Base-by-base conservation (phyloP, 345 rosid species). In the Citrus sp. region DNA sequence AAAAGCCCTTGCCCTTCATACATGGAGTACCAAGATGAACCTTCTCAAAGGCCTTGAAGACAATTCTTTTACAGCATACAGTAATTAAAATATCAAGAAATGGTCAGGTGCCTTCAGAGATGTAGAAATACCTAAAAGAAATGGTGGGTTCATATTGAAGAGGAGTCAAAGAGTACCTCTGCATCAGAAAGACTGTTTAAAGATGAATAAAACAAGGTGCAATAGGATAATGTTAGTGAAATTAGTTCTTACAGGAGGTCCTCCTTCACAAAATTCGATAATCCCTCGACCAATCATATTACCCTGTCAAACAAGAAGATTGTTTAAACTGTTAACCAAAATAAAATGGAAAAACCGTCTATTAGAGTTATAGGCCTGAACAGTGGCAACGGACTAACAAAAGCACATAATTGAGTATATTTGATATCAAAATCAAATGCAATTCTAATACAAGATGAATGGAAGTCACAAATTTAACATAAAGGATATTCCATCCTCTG, bases 261-360 rank as follows among this genome's bases (percentile, higher is more conserved):
- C 98, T 77, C 89, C 97, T 46, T 90, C 94, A 78, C 97, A 95
- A 73, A 93, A 88, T 82, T 95, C 95, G 76, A 95, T 77, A 77
- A 95, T 30, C 75, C 90, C 97, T 70, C 90, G 91, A 77, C 90
- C 98, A 81, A 95, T 69, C 91, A 92, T 63, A 85, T 72, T 84
- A 79, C 98, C 98, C 88, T 95, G 86, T 9, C 58, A 78, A 73
- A 73, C n/a, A 73, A 68, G 77, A 61, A 22, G 59, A 75, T 8
- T 21, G 40, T 35, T 38, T 9, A 25, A 21, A 35, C 46, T 54
- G 46, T 79, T 77, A 46, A 32, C 59, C 61, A 73, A 72, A 34
- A 75, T 40, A 42, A 32, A 60, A 22, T 54, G 30, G 16, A 6
- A 27, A 59, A 67, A 42, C 67, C 5, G 24, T 42, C 19, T 35